phyloP scores from a whole-genome alignment of 352 stramenopile species.

The Pythium sp. region DNA sequence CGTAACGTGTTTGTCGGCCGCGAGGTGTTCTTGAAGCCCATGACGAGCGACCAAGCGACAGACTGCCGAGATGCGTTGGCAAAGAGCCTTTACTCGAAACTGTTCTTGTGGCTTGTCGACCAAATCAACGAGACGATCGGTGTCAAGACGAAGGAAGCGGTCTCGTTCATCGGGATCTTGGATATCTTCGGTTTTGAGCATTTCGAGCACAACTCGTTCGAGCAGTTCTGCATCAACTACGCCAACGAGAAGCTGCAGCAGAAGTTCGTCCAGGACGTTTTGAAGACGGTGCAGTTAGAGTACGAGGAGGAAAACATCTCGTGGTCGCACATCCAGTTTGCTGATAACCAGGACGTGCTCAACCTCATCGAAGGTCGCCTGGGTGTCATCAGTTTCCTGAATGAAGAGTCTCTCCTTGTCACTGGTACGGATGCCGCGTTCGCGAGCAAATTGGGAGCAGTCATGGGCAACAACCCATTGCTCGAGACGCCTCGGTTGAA shows the following conservation, averaged over 20 bases:
- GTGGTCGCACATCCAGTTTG: constrained; percentile 89
- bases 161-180: constrained; percentile 91
- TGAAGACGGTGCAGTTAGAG: constrained; percentile 93
- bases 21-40: constrained; percentile 79
- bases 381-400: constrained; percentile 88
- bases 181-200: constrained; percentile 99
- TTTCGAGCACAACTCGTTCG: constrained; percentile 95
- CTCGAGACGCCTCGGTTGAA: constrained; percentile 82
- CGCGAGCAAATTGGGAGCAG: constrained; percentile 81
- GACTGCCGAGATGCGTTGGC: constrained; percentile 92
- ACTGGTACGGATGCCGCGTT: constrained; percentile 87
- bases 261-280: constrained; percentile 88
- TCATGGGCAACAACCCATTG: constrained; percentile 87
- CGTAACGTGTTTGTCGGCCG: constrained; percentile 82
- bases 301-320: constrained; percentile 93
- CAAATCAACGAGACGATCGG: constrained; percentile 92
- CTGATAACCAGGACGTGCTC: constrained; percentile 90
- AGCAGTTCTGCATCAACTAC: constrained; percentile 96
- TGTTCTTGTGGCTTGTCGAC: constrained; percentile 96
- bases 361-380: constrained; percentile 88
- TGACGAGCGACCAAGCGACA: constrained; percentile 78
- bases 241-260: constrained; percentile 94
- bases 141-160: constrained; percentile 39
- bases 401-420: constrained; percentile 85
- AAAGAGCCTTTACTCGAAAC: constrained; percentile 93